Evolutionary conservation across 2,329 filamentous ascomycete genomes (phyloP).

Genomic region (Microdochium trichocladiopsis): DNA sequence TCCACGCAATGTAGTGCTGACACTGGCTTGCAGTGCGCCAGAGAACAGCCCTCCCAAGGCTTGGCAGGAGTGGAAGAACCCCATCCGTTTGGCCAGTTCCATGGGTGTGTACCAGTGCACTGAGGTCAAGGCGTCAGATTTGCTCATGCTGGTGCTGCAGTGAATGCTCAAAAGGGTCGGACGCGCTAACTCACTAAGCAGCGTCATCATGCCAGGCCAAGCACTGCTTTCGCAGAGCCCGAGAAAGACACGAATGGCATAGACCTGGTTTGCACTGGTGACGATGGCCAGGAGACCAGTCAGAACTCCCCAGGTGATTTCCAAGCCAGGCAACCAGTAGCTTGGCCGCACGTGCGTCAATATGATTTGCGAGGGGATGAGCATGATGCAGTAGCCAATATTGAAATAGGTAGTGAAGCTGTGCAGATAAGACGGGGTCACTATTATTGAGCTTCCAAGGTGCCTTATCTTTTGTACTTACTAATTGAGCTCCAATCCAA

Average conservation of each 20-base stretch:
- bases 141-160: too few relatives aligned
- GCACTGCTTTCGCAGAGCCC: conserved; percentile 29
- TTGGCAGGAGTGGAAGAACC: conserved; percentile 45
- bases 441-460: too few relatives aligned
- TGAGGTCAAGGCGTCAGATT: too few relatives aligned
- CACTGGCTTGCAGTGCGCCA: conserved; percentile 44
- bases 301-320: conserved; percentile 25
- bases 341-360: conserved; percentile 26
- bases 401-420: conserved; percentile 26
- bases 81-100: conserved; percentile 43
- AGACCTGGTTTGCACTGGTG: conserved; percentile 25
- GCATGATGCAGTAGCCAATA: conserved; percentile 24
- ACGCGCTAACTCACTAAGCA: too few relatives aligned
- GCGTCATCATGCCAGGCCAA: conserved; percentile 35
- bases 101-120: conserved; percentile 33
- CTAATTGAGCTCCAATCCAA: conserved; percentile 17
- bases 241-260: conserved; percentile 29
- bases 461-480: too few relatives aligned
- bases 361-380: conserved; percentile 27
- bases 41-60: conserved; percentile 45
- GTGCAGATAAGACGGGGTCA: conserved; percentile 3
- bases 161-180: too few relatives aligned
- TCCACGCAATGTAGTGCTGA: conserved; percentile 44
- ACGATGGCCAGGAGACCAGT: conserved; percentile 22
- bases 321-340: conserved; percentile 23